Evolutionary conservation across 176 grass and related monocot genomes (phyloP).

Genomic region (Oryza nivara): DNA sequence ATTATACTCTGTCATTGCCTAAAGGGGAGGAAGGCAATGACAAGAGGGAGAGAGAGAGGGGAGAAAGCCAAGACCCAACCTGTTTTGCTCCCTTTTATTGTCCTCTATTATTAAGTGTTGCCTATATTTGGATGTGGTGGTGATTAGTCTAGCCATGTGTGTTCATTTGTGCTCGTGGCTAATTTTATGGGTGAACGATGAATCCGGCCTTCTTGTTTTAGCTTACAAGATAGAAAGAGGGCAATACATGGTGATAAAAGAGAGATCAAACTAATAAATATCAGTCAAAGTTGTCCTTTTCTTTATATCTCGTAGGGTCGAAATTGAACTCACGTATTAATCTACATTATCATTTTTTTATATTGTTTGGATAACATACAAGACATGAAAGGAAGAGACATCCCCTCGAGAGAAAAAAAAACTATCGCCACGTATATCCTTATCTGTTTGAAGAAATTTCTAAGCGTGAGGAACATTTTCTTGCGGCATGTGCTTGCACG

Average conservation of each 20-base stretch:
- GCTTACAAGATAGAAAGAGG: neutral
- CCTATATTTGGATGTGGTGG: slow-evolving; percentile 28
- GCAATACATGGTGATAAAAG: neutral
- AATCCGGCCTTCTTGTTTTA: neutral
- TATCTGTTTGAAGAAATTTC: too few species aligned
- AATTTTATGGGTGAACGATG: slow-evolving; percentile 30
- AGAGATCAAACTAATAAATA: neutral
- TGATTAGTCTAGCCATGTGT: neutral
- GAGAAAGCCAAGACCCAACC: neutral
- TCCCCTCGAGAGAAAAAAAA: too few species aligned
- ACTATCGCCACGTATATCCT: too few species aligned
- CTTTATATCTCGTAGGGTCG: too few species aligned
- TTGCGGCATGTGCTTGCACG: too few species aligned
- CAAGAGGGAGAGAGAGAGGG: neutral
- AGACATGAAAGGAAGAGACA: too few species aligned
- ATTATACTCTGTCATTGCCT: neutral
- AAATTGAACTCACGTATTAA: too few species aligned
- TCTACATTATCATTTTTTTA: too few species aligned
- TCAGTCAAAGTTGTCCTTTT: too few species aligned
- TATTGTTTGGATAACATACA: too few species aligned
- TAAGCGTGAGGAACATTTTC: too few species aligned
- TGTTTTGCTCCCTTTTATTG: neutral
- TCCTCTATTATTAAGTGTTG: slow-evolving; percentile 31
- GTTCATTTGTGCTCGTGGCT: neutral
- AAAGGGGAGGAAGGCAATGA: neutral